Conservation (phyloP, 2,329 filamentous ascomycete genomes). For the Hypoxylon sp. region DNA sequence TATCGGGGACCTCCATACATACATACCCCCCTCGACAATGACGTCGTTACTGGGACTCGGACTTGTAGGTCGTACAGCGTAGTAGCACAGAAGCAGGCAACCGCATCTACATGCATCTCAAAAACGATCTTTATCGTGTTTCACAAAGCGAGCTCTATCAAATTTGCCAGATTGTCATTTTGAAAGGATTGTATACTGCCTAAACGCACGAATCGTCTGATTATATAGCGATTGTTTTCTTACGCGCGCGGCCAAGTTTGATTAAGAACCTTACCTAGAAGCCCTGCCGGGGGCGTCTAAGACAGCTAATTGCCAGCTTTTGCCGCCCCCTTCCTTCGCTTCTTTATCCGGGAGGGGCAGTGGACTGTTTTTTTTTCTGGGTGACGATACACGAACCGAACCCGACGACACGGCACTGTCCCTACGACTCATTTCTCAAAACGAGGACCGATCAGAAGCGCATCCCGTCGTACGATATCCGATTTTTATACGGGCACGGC, state of each 20-base stretch:
- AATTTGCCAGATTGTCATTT: background rate
- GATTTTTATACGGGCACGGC: background rate
- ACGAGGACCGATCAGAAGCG: background rate
- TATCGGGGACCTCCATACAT: slow-evolving; percentile 8
- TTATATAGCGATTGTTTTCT: too few relatives aligned
- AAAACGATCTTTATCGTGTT: background rate
- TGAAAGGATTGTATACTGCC: background rate
- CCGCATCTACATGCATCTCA: slow-evolving; percentile 5
- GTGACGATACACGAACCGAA: background rate
- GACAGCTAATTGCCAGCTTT: slow-evolving; percentile 1
- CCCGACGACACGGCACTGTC: slow-evolving; percentile 1
- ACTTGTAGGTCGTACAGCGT: slow-evolving; percentile 28
- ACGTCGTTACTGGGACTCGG: slow-evolving; percentile 31
- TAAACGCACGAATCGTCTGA: slow-evolving; percentile 16
- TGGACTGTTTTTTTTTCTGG: background rate
- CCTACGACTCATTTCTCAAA: background rate
- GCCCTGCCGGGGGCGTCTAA: slow-evolving; percentile 14
- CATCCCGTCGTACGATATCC: background rate
- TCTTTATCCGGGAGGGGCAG: slow-evolving; percentile 1
- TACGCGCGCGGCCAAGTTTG: slow-evolving; percentile 36
- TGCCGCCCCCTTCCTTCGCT: background rate
- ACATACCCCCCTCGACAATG: slow-evolving; percentile 31
- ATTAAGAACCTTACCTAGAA: slow-evolving; percentile 7
- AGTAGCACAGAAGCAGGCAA: slow-evolving; percentile 23
- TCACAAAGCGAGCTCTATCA: background rate